These are phyloP conservation scores for Fusarium continuum DNA, from an alignment of 2,329 filamentous ascomycete species.

Conservation along the genomic window DNA sequence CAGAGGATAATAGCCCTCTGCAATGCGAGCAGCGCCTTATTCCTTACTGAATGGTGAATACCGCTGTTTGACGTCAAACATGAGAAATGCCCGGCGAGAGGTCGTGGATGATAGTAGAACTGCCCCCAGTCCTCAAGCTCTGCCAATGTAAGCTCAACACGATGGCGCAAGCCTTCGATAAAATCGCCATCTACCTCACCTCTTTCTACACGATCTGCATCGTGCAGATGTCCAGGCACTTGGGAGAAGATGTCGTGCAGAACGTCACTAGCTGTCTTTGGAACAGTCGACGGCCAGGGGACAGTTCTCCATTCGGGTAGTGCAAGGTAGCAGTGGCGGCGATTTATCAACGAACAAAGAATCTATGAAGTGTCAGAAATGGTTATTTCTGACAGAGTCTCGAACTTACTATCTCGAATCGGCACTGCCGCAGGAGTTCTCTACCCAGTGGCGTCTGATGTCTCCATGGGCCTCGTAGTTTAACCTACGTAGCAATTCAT, in stretches of 20 bases:
- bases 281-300: neutral
- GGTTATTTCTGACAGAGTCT: accelerated
- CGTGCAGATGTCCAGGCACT: slow-evolving; percentile 5
- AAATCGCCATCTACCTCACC: neutral
- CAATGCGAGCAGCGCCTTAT: neutral
- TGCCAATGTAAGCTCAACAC: neutral
- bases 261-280: slow-evolving; percentile 2
- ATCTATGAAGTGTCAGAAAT: neutral
- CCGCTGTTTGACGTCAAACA: accelerated
- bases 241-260: slow-evolving; percentile 14
- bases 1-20: slow-evolving; percentile 13
- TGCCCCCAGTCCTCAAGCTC: slow-evolving; percentile 12
- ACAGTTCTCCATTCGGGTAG: slow-evolving; percentile 2
- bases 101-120: neutral
- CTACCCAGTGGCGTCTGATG: neutral
- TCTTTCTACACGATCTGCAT: neutral
- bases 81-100: neutral
- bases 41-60: neutral
- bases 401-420: slow-evolving; percentile 12
- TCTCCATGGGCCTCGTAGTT: slow-evolving; percentile 5
- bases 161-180: neutral
- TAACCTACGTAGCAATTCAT: neutral
- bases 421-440: slow-evolving; percentile 16
- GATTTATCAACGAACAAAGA: neutral
- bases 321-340: slow-evolving; percentile 8